Base-by-base conservation (phyloP, 2,329 filamentous ascomycete genomes). In the Trichoderma afroharzianum region DNA sequence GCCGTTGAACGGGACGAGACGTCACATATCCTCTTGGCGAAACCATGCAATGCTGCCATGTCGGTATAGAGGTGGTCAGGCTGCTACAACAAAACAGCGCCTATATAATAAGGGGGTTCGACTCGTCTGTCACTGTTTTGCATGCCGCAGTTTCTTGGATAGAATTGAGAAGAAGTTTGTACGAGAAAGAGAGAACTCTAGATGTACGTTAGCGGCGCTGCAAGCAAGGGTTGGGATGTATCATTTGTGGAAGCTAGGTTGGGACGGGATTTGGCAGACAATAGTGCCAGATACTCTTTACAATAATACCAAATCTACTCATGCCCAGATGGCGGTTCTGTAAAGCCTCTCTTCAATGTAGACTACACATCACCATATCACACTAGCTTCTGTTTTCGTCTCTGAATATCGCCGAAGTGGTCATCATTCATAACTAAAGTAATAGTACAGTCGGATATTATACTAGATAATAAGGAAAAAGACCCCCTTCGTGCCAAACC, bases 381-480 rank as follows among this genome's bases (percentile, higher is more conserved):
- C 15, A 24, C 21, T 26, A 4, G 6, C 1, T 8, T 36, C 33
- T 3, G 24, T 28, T 12, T 3, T 33, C 11, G 6, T 33, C 4
- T 7, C 3, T 6, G 8, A 11, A 24, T 43, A 24, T 50, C 32
- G 6, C 59, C 26, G 39, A 61, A 36, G 12, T 33, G 4, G 26
- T 62, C 57, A 62, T 69, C 30, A 69, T 28, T 62, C 66, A 32
- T 69, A 53, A 50, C 43, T n/a, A 50, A n/a, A n/a, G 18, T 59
- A 21, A 21, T 14, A 12, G 18, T 18, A 12, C 21, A 39, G 1
- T 39, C 33, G 3, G 55, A 39, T 55, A 43, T 21, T 14, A 18
- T 64, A 36, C 32, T 39, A 43, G 6, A 30, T 5, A 3, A 36
- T 26, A 67, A 43, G 39, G 1, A 43, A 58, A 28, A 53, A 26